Percentiles rank a stretch among this genome's conserved stretches.
Conservation (phyloP, 495 filamentous ascomycete genomes). For the Neurospora sp. region DNA sequence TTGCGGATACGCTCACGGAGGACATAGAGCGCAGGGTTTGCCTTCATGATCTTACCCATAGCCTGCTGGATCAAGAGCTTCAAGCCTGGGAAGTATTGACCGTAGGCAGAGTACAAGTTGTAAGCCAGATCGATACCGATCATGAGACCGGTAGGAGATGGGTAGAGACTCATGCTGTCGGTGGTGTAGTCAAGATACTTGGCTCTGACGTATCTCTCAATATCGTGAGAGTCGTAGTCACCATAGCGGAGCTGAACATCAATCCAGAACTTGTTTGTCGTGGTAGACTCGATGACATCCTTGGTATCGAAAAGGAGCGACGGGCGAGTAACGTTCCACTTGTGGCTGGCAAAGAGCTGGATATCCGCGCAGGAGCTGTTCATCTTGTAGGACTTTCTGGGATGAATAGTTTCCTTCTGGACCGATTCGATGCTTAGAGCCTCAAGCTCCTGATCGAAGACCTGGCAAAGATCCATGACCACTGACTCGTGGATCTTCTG, state of each 20-base stretch:
- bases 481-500: constrained; percentile 99
- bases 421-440: constrained; percentile 95
- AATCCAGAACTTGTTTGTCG: constrained; percentile 99
- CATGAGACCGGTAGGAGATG: constrained; percentile 95
- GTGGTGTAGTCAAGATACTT: constrained; percentile 99
- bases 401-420: constrained; percentile 99
- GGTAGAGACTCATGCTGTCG: constrained; percentile 98
- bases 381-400: constrained; percentile 99
- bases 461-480: constrained; percentile 98
- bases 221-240: constrained; percentile 98
- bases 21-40: constrained; percentile 94
- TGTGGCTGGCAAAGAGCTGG: constrained; percentile 93
- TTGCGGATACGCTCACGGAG: constrained; percentile 96
- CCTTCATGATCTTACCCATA: constrained; percentile 99
- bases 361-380: constrained; percentile 99
- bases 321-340: constrained; percentile 94
- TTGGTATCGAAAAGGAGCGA: constrained; percentile 94
- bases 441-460: constrained; percentile 98
- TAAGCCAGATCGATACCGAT: constrained; percentile 97
- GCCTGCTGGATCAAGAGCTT: constrained; percentile 96
- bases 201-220: constrained; percentile 93
- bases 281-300: constrained; percentile 87
- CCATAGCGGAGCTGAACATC: constrained; percentile 97
- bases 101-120: constrained; percentile 96
- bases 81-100: constrained; percentile 96